Evolutionary conservation across 75 land plant genomes (phyloP).

Genomic region (Pseudotsuga menziesii): DNA sequence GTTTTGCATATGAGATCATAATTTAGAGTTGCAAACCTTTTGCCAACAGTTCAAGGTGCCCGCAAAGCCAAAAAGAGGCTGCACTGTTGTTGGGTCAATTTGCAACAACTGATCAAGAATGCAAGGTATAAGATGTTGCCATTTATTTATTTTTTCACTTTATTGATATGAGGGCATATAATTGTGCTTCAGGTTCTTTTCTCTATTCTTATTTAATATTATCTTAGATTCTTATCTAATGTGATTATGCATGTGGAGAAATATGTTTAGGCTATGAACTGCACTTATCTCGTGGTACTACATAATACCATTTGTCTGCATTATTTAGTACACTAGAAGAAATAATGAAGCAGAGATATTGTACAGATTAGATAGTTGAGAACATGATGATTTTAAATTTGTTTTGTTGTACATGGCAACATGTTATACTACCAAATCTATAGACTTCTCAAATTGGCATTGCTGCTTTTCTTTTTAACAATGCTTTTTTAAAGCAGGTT

Average conservation of each 20-base stretch:
- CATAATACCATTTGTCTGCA: no score
- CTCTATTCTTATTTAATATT: no score
- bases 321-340: no score
- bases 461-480: not conserved
- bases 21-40: not conserved
- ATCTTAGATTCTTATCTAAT: no score
- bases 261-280: no score
- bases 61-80: conserved; percentile 95
- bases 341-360: no score
- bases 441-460: no score
- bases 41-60: conserved; percentile 75
- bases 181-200: not conserved
- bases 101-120: conserved; percentile 97
- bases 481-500: conserved; percentile 41
- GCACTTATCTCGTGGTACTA: no score
- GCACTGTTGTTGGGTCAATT: conserved; percentile 96
- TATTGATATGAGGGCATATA: no score
- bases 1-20: not conserved
- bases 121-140: conserved; percentile 57
- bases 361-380: no score
- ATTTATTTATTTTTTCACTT: not conserved
- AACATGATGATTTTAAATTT: not conserved
- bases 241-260: no score
- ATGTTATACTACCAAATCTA: no score
- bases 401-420: not conserved